Percentiles rank a stretch among this genome's conserved stretches.
Evolutionary conservation across 192 early-diverging fungal species (phyloP).

Genomic region (Entrophospora sp.): DNA sequence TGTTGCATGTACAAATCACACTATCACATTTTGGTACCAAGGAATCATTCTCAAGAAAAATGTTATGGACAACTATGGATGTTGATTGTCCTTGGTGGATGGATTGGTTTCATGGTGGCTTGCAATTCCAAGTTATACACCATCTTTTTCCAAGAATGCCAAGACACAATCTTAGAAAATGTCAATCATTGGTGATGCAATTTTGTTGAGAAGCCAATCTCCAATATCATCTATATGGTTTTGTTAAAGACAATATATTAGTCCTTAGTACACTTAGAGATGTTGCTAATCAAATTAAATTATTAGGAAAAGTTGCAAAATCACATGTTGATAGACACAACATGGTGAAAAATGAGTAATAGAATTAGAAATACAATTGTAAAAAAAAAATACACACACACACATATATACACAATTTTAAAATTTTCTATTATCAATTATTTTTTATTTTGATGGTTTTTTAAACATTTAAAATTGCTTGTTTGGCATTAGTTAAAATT

Average conservation of each 20-base stretch:
- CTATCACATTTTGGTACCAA: conserved; percentile 86
- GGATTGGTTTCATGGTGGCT: conserved; percentile 96
- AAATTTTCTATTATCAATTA: too few species aligned
- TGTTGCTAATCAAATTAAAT: conserved; percentile 66
- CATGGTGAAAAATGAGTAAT: too few species aligned
- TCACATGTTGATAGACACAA: conserved; percentile 23
- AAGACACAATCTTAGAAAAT: conserved; percentile 71
- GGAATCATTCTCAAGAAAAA: conserved; percentile 79
- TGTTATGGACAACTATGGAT: conserved; percentile 91
- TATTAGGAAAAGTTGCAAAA: conserved; percentile 44
- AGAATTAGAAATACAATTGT: too few species aligned
- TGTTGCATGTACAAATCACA: conserved; percentile 94
- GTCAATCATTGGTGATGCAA: conserved; percentile 62
- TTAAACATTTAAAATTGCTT: conserved; percentile 72
- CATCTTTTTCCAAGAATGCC: conserved; percentile 92
- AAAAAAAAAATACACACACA: too few species aligned
- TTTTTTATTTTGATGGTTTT: too few species aligned
- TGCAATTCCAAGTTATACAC: conserved; percentile 95
- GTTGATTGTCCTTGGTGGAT: conserved; percentile 88
- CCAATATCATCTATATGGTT: conserved; percentile 70
- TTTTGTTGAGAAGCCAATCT: conserved; percentile 71
- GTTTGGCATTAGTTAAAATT: conserved; percentile 48
- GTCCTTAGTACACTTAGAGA: conserved; percentile 63
- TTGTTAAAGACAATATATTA: conserved; percentile 73
- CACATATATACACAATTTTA: too few species aligned